Conservation (phyloP, 1,284 basidiomycete genomes). For the Prillingera fragicola region DNA sequence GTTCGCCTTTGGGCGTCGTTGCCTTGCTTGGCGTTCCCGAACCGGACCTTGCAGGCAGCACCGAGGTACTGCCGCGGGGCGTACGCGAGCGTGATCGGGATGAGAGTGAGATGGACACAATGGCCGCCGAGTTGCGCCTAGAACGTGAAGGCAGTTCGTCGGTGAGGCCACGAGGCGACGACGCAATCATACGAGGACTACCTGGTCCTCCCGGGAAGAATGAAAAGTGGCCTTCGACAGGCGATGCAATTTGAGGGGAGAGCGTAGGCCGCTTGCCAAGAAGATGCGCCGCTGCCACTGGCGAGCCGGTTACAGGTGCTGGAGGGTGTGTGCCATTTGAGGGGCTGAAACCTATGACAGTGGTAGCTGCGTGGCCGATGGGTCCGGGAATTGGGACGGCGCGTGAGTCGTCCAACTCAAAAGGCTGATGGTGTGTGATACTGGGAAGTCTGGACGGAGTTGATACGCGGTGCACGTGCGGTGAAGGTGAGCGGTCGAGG, state of each 20-base stretch:
- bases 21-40: slow-evolving; percentile 34
- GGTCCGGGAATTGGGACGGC: neutral
- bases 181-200: slow-evolving; percentile 15
- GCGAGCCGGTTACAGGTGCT: neutral
- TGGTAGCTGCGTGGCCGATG: neutral
- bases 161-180: slow-evolving; percentile 21
- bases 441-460: slow-evolving; percentile 8
- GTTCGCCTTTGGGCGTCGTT: slow-evolving; percentile 21
- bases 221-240: neutral
- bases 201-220: slow-evolving; percentile 2
- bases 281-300: slow-evolving; percentile 4
- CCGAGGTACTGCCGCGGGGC: slow-evolving; percentile 25
- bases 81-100: slow-evolving; percentile 41
- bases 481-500: slow-evolving; percentile 6
- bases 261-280: slow-evolving; percentile 4
- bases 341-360: slow-evolving; percentile 3
- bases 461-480: slow-evolving; percentile 2
- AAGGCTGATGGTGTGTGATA: slow-evolving; percentile 5
- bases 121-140: slow-evolving; percentile 39
- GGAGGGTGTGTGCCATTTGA: neutral
- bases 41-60: slow-evolving; percentile 25
- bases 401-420: slow-evolving; percentile 6
- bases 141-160: slow-evolving; percentile 13
- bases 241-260: slow-evolving; percentile 5
- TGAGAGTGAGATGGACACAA: slow-evolving; percentile 41